Percentiles rank a stretch among this genome's conserved stretches.
These are phyloP conservation scores for Irpex sp. DNA, from an alignment of 1,284 basidiomycete species.

Conservation along the genomic window DNA sequence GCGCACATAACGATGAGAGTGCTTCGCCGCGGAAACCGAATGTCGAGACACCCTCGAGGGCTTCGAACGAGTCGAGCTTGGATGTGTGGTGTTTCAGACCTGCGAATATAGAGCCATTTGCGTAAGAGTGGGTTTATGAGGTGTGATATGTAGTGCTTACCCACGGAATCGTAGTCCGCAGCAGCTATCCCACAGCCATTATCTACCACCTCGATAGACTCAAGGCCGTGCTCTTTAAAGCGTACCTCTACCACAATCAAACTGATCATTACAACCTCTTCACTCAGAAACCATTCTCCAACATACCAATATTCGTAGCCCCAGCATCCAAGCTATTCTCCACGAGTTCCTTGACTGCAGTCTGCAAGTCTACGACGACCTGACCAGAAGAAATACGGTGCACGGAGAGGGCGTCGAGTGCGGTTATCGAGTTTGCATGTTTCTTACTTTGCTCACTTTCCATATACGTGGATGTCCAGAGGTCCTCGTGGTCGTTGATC, in stretches of 20 bases:
- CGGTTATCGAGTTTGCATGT: constrained; percentile 31
- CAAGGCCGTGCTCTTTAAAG: constrained; percentile 87
- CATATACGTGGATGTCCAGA: not conserved
- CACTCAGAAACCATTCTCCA: not conserved
- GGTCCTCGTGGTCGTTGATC: not conserved
- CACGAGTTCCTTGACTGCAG: constrained; percentile 93
- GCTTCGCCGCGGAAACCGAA: constrained; percentile 99
- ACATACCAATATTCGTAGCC: constrained; percentile 80
- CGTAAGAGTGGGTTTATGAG: not conserved
- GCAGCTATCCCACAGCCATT: constrained; percentile 87
- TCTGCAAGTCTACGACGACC: constrained; percentile 92
- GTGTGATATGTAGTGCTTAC: constrained; percentile 38
- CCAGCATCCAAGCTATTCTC: constrained; percentile 96
- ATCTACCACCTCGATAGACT: constrained; percentile 88
- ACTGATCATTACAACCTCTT: not conserved
- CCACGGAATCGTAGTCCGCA: constrained; percentile 76
- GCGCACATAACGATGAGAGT: constrained; percentile 86
- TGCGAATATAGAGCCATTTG: constrained; percentile 24
- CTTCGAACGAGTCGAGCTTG: constrained; percentile 78
- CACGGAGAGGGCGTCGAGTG: constrained; percentile 76
- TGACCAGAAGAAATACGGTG: constrained; percentile 92
- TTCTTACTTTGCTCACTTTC: not conserved
- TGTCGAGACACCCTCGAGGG: constrained; percentile 74
- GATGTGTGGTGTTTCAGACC: constrained; percentile 94
- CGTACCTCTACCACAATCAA: constrained; percentile 69